Base-by-base conservation (phyloP, 345 rosid genomes). In the Theobroma cacao region DNA sequence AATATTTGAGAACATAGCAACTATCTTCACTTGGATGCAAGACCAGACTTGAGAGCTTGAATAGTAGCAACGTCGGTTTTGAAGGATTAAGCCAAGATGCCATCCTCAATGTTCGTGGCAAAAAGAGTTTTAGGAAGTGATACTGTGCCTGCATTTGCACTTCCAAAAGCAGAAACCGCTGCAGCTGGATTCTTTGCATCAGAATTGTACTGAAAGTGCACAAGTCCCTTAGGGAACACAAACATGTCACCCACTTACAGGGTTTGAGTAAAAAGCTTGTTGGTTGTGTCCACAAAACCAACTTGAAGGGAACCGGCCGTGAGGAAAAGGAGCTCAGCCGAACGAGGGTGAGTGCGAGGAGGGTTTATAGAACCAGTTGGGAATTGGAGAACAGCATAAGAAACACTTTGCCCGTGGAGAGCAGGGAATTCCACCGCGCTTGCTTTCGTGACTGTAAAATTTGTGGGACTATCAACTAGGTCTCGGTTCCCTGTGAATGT, bases 181-280 rank as follows among this genome's bases (percentile, higher is more conserved):
- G 41, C 2, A 17, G 87, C 84, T 1, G 43, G 28, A 0, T 78
- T 55, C n/a, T 52, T 56, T 8, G 43, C 13, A 17, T 72, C 81
- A 8, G 69, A 18, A 24, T 82, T 82, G 72, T 43, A 78, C 63
- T 86, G 85, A 36, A 43, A 86, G 65, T 84, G 87, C 22, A 78
- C 85, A 5, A 86, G 81, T 72, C 86, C 89, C 65, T 83, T 86
- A 0, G 85, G 89, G 66, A 86, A 86, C 17, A 84, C 63, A 20
- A 86, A 86, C 67, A 81, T 43, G 75, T 83, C 89, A 0, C 79
- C 86, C 0, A 38, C 33, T 24, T 85, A 84, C 1, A 87, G 68
- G 2, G 78, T 83, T 48, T 85, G 85, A 9, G 75, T 78, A 43
- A 45, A 83, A 48, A 87, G 85, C 78, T 78, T 85, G 80, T 85